Percentiles rank a stretch among this genome's conserved stretches.
Conservation (phyloP, 164 flowering plant species). For the Sedum album region DNA sequence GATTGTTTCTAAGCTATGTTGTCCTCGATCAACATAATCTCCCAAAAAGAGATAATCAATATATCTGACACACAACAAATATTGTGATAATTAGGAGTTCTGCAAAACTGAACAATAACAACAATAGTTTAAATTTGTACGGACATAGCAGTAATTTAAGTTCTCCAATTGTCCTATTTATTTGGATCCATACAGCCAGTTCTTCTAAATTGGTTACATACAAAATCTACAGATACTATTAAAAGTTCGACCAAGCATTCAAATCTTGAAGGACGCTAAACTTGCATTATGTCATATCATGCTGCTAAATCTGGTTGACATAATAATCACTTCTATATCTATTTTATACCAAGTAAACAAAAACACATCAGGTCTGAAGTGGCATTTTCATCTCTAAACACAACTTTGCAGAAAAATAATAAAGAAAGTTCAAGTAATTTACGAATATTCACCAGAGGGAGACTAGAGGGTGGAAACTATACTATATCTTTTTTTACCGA, state of each 20-base stretch:
- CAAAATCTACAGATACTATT: neutral
- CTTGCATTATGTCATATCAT: neutral
- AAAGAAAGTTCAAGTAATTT: too few species aligned
- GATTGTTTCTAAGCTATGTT: constrained; percentile 95
- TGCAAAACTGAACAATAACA: neutral
- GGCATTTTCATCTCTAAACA: neutral
- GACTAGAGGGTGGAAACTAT: neutral
- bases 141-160: neutral
- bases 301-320: neutral
- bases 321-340: neutral
- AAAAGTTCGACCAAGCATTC: neutral
- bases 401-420: neutral
- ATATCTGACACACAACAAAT: constrained; percentile 51
- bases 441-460: too few species aligned
- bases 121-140: neutral
- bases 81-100: neutral
- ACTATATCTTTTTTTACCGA: neutral
- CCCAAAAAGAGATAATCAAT: constrained; percentile 98
- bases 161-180: neutral
- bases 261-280: neutral
- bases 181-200: neutral
- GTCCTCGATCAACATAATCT: constrained; percentile 99
- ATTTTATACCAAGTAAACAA: neutral
- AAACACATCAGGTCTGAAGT: neutral
- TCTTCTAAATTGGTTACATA: neutral